Percentiles rank a stretch among this genome's conserved stretches.
Evolutionary conservation across 352 stramenopile species (phyloP).

Genomic region (Plasmopara halstedii): DNA sequence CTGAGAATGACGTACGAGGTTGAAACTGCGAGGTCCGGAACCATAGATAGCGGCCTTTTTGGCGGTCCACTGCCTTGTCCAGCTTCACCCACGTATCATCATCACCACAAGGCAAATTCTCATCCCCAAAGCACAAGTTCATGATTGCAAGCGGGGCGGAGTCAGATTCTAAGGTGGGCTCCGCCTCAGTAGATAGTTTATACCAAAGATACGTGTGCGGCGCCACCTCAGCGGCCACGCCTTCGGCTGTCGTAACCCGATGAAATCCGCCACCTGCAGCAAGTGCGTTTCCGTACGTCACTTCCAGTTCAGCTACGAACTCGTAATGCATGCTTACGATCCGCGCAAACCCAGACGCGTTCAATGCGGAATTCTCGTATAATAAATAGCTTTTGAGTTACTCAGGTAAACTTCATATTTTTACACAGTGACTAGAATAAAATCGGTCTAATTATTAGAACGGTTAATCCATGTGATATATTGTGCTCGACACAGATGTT

Average conservation of each 20-base stretch:
- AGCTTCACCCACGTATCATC: conserved; percentile 40
- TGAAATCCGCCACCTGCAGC: conserved; percentile 71
- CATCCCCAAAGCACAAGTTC: conserved; percentile 39
- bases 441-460: too few species aligned
- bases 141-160: conserved; percentile 30
- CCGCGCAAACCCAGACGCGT: neutral
- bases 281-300: conserved; percentile 84
- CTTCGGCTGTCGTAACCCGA: conserved; percentile 70
- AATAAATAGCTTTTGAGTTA: too few species aligned
- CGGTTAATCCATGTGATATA: too few species aligned
- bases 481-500: too few species aligned
- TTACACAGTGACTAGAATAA: too few species aligned
- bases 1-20: conserved; percentile 6
- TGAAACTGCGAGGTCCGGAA: conserved; percentile 33
- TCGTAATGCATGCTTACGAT: conserved; percentile 53
- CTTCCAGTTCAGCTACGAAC: conserved; percentile 63
- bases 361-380: conserved; percentile 10
- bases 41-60: conserved; percentile 57
- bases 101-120: conserved; percentile 12
- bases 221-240: conserved; percentile 67
- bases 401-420: too few species aligned
- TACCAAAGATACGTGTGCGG: conserved; percentile 84
- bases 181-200: conserved; percentile 29
- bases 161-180: neutral
- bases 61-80: conserved; percentile 69